Percentiles rank a stretch among this genome's conserved stretches.
phyloP scores from a whole-genome alignment of 768 basidiomycete species.

The Rhodotorula kratochvilovae region DNA sequence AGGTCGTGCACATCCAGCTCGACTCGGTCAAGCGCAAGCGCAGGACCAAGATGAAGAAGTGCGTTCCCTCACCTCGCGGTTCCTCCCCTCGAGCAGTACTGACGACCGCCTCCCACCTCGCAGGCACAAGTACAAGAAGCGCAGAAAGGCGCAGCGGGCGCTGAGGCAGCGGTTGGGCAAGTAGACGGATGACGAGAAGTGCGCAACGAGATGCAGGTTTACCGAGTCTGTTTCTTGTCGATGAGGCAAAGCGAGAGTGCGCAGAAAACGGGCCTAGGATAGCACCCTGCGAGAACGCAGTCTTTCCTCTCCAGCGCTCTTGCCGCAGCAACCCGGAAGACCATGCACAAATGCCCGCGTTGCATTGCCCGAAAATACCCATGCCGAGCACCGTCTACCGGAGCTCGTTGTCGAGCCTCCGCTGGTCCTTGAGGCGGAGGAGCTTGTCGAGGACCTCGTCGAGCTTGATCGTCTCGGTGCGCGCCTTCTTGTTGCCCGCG shows the following conservation, averaged over 20 bases:
- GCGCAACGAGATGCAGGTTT: background rate
- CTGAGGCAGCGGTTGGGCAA: slow-evolving; percentile 36
- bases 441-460: slow-evolving; percentile 68
- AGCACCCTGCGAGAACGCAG: too few relatives aligned
- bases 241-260: too few relatives aligned
- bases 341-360: background rate
- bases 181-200: background rate
- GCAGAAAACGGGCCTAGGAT: too few relatives aligned
- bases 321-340: too few relatives aligned
- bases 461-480: slow-evolving; percentile 61
- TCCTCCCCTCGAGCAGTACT: too few relatives aligned
- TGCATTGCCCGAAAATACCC: background rate
- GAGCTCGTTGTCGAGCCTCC: slow-evolving; percentile 47
- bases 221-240: too few relatives aligned
- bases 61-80: background rate
- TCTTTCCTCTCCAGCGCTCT: too few relatives aligned
- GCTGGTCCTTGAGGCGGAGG: slow-evolving; percentile 62
- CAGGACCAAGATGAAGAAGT: slow-evolving; percentile 30
- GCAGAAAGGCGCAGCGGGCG: slow-evolving; percentile 39
- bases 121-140: slow-evolving; percentile 38
- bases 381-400: slow-evolving; percentile 7
- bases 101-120: background rate
- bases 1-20: slow-evolving; percentile 3
- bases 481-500: slow-evolving; percentile 76
- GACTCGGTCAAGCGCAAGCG: slow-evolving; percentile 38